Conservation (phyloP, 345 rosid genomes). For the Populus nigra region DNA sequence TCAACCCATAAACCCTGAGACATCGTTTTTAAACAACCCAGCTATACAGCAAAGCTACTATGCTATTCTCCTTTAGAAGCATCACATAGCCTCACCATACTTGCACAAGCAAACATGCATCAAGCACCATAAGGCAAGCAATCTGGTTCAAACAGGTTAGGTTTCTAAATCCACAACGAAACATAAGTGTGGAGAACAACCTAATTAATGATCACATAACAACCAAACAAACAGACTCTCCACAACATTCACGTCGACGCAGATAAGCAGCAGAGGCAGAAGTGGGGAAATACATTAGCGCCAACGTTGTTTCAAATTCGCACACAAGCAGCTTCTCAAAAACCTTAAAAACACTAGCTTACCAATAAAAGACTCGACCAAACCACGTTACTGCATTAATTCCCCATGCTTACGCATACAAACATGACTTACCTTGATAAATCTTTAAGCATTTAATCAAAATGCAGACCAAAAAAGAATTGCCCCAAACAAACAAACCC, state of each 20-base stretch:
- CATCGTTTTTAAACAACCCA: too few species aligned
- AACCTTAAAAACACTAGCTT: background rate
- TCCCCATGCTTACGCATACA: background rate
- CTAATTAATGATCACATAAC: too few species aligned
- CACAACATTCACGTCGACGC: too few species aligned
- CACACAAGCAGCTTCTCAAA: background rate
- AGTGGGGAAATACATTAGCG: too few species aligned
- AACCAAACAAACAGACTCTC: too few species aligned
- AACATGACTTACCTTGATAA: background rate
- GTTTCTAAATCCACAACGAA: background rate
- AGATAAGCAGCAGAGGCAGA: background rate
- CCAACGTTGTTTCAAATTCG: too few species aligned
- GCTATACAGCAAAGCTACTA: background rate
- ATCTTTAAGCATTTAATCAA: background rate
- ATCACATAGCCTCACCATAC: background rate
- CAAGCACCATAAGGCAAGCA: background rate
- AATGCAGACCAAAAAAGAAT: slow-evolving; percentile 4
- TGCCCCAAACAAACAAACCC: slow-evolving; percentile 21
- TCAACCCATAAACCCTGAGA: background rate
- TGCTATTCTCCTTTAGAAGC: background rate
- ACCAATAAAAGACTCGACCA: background rate
- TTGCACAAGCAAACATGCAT: background rate
- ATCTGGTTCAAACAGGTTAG: background rate
- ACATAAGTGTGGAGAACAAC: too few species aligned
- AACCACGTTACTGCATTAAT: background rate